Evolutionary conservation across 2,329 filamentous ascomycete genomes (phyloP), one percentile per base, ranked within the genome.

Genomic region (Lasiodiplodia sp.): DNA sequence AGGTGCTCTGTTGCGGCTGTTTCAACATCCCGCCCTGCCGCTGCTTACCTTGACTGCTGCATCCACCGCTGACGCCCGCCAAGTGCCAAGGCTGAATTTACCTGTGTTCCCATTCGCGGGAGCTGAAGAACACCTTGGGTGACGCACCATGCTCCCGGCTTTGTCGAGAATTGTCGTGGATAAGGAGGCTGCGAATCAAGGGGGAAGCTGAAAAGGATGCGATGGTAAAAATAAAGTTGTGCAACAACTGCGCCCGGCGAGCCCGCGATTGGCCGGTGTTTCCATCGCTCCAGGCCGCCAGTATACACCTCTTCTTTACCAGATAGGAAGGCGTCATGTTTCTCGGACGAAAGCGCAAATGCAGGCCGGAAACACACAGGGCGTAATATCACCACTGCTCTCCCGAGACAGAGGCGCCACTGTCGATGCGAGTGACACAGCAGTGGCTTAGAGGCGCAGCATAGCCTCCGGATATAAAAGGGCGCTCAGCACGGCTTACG

Each of bases 211-310:
- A 38, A 16, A 31, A 23, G 18, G 8, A 23, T 12, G 60, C 16
- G 47, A 31, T 31, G 40, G 60, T 52, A 21, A 28, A 52, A 52
- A 51, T 64, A 64, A 64, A 47, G 60, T 64, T 64, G 60, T 64
- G 60, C 31, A n/a, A 64, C 47, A 21, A 3, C 18, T 37, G 44
- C 44, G 25, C 10, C 47, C 60, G 60, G 60, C 60, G n/a, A 64
- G 28, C n/a, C 60, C 60, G 60, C 10, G 47, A 64, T 64, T 51
- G 60, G 44, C 47, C 37, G 38, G 14, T 23, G 23, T 10, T 60
- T 60, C 18, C 4, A n/a, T n/a, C 49, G 25, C 25, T 34, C 23
- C 28, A 14, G 51, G 51, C 51, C 14, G 23, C 16, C 25, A 28
- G 31, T 40, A 25, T 37, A 31, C 52, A 38, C 31, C 18, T 11